These are phyloP conservation scores for Mycena epipterygia DNA, from an alignment of 768 basidiomycete genomes.

Conservation along the genomic window DNA sequence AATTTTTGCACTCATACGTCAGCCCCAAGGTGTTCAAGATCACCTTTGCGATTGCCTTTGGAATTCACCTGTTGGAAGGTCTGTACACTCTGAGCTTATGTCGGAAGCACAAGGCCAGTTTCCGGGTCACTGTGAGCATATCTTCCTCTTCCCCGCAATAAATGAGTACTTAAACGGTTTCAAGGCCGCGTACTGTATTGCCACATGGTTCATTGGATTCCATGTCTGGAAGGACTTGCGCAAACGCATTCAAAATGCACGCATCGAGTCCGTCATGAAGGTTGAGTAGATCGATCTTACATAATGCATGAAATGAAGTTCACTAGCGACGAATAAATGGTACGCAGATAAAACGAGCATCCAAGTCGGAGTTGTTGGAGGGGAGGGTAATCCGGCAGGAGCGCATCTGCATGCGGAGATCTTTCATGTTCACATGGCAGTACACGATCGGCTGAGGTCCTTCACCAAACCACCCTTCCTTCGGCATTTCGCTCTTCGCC, in stretches of 20 bases:
- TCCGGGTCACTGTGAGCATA: constrained; percentile 38
- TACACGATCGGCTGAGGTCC: too few species aligned
- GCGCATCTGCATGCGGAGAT: too few species aligned
- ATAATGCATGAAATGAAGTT: too few species aligned
- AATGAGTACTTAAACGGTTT: neutral
- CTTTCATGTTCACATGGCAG: too few species aligned
- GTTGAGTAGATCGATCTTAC: constrained; percentile 66
- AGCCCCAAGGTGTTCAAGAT: constrained; percentile 15
- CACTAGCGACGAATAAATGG: too few species aligned
- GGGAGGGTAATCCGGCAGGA: too few species aligned
- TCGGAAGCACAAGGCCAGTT: constrained; percentile 47
- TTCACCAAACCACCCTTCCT: too few species aligned
- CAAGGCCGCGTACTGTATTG: constrained; percentile 67
- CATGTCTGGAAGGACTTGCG: constrained; percentile 69
- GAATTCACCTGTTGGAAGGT: constrained; percentile 61
- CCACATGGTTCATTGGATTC: constrained; percentile 67
- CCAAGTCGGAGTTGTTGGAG: too few species aligned
- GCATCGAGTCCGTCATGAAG: constrained; percentile 86
- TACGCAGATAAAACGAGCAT: too few species aligned
- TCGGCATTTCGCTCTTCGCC: too few species aligned
- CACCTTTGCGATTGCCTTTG: constrained; percentile 31
- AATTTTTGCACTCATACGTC: constrained; percentile 45
- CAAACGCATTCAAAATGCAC: constrained; percentile 71
- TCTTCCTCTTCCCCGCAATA: neutral
- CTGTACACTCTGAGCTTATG: constrained; percentile 61